phyloP scores from a whole-genome alignment of 2,329 filamentous ascomycete genomes.

The Dactylellina sp. region DNA sequence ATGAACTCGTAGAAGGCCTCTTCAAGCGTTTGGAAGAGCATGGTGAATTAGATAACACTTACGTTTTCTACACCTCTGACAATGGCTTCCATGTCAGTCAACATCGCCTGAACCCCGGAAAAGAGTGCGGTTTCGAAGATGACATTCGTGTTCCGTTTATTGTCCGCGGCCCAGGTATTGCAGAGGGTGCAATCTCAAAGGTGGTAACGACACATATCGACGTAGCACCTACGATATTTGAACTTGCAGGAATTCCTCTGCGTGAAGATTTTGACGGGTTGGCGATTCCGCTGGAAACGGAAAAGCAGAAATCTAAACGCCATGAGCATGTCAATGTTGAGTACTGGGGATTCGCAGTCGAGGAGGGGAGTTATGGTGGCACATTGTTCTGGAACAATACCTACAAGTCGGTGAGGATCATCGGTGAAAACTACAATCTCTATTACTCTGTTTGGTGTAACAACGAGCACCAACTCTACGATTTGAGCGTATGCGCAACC shows the following conservation, averaged over 20 bases:
- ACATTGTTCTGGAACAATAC: slow-evolving; percentile 67
- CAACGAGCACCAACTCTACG: slow-evolving; percentile 75
- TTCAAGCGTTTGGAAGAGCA: slow-evolving; percentile 65
- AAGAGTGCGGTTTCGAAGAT: slow-evolving; percentile 71
- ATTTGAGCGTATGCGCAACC: slow-evolving; percentile 67
- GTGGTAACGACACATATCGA: slow-evolving; percentile 74
- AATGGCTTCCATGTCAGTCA: slow-evolving; percentile 74
- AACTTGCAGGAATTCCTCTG: slow-evolving; percentile 64
- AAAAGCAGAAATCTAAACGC: slow-evolving; percentile 61
- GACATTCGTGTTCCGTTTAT: slow-evolving; percentile 73
- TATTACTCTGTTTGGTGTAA: slow-evolving; percentile 78
- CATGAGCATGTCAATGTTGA: slow-evolving; percentile 72
- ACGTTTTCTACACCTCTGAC: slow-evolving; percentile 73
- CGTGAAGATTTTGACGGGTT: slow-evolving; percentile 71
- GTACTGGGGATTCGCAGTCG: slow-evolving; percentile 68
- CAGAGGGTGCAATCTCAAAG: slow-evolving; percentile 64
- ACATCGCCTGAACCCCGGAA: slow-evolving; percentile 71
- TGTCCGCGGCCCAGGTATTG: slow-evolving; percentile 71
- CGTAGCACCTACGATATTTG: slow-evolving; percentile 72
- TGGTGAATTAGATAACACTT: slow-evolving; percentile 65
- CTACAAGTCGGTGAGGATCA: slow-evolving; percentile 72
- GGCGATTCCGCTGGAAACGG: slow-evolving; percentile 65
- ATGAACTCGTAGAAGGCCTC: slow-evolving; percentile 69
- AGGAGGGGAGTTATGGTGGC: slow-evolving; percentile 61
- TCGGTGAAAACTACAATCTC: slow-evolving; percentile 70